These are phyloP conservation scores for Quercus lobata DNA, from an alignment of 331 rosid genomes.

Conservation along the genomic window DNA sequence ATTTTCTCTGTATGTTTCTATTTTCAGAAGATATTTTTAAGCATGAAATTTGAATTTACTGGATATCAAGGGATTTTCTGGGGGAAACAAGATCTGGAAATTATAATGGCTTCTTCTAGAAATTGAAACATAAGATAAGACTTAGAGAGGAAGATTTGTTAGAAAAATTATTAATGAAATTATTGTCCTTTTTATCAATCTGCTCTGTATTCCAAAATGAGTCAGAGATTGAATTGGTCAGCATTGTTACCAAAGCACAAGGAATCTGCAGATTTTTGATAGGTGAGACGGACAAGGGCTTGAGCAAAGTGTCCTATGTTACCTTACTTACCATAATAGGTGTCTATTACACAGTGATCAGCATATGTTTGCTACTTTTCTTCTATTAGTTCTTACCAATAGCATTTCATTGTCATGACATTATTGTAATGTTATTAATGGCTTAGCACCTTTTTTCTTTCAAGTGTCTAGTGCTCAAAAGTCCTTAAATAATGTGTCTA, in stretches of 20 bases:
- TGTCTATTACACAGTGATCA: not conserved
- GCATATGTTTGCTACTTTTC: not conserved
- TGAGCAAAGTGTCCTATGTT: not conserved
- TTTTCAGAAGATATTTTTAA: slow-evolving; percentile 1
- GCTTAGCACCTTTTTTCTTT: not conserved
- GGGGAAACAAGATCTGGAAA: not conserved
- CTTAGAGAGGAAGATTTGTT: not conserved
- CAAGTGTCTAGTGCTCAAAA: not conserved
- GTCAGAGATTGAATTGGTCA: not conserved
- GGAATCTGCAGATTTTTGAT: not conserved
- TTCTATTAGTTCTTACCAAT: not conserved
- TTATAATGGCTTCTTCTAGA: not conserved
- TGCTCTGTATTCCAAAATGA: not conserved
- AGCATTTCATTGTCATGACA: not conserved
- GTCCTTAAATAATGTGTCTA: not conserved
- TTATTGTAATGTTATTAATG: not conserved
- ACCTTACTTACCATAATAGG: not conserved
- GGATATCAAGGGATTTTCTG: not conserved
- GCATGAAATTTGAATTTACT: not conserved
- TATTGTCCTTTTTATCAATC: not conserved
- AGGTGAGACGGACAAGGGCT: not conserved
- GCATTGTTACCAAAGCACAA: not conserved
- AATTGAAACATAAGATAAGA: not conserved
- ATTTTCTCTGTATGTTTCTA: not conserved
- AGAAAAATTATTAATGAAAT: not conserved